Evolutionary conservation across 805 yeast species (phyloP).

Genomic region (Monosporozyma solicola): DNA sequence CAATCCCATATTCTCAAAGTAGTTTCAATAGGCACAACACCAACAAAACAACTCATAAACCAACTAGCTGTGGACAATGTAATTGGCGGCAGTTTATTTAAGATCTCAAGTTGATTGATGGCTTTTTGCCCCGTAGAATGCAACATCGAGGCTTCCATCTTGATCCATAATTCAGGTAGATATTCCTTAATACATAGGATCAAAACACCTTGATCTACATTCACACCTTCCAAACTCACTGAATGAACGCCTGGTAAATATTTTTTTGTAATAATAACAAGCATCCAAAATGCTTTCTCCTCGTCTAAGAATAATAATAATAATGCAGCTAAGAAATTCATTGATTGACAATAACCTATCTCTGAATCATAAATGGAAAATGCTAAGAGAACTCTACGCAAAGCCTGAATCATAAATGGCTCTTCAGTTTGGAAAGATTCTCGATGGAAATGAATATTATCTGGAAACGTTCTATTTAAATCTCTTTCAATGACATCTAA

Average conservation of each 20-base stretch:
- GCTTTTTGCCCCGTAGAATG: slow-evolving; percentile 3
- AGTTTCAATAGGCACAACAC: slow-evolving; percentile 80
- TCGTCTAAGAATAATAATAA: slow-evolving; percentile 79
- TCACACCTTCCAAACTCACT: slow-evolving; percentile 83
- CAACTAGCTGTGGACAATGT: slow-evolving; percentile 91
- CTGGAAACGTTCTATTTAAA: slow-evolving; percentile 89
- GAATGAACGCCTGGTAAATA: slow-evolving; percentile 89
- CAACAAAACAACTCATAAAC: slow-evolving; percentile 95
- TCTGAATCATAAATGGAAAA: slow-evolving; percentile 80
- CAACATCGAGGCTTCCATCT: slow-evolving; percentile 29
- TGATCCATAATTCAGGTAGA: slow-evolving; percentile 71
- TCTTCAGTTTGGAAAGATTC: slow-evolving; percentile 36
- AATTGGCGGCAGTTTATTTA: slow-evolving; percentile 76
- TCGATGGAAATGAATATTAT: slow-evolving; percentile 68
- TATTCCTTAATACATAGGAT: slow-evolving; percentile 79
- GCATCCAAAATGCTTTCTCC: slow-evolving; percentile 91
- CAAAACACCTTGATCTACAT: slow-evolving; percentile 87
- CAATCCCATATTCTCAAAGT: slow-evolving; percentile 92
- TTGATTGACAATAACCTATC: slow-evolving; percentile 92
- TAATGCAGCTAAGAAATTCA: slow-evolving; percentile 86
- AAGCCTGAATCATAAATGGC: slow-evolving; percentile 53
- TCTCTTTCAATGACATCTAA: slow-evolving; percentile 92
- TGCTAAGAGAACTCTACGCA: slow-evolving; percentile 73
- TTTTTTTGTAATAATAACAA: slow-evolving; percentile 77
- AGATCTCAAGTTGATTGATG: slow-evolving; percentile 34